Evolutionary conservation across 176 grass and related monocot species (phyloP).

Genomic region (Oryza coarctata): DNA sequence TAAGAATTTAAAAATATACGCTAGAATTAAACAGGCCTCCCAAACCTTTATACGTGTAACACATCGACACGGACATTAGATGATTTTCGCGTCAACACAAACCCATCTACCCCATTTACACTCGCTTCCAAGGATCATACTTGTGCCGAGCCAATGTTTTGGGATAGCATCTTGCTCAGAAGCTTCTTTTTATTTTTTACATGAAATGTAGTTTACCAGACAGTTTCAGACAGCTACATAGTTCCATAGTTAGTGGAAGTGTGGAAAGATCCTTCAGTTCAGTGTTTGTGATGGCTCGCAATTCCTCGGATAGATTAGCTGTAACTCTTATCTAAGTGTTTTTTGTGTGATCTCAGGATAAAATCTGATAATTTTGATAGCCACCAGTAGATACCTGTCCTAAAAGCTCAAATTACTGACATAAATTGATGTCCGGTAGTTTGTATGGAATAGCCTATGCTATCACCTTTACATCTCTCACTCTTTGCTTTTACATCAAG

Average conservation of each 20-base stretch:
- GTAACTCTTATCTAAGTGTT: not conserved
- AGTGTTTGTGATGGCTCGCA: not conserved
- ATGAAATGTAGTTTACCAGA: not conserved
- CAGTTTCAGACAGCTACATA: not conserved
- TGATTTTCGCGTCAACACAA: too few relatives aligned
- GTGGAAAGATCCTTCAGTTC: not conserved
- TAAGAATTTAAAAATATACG: too few relatives aligned
- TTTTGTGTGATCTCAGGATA: not conserved
- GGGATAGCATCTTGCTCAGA: not conserved
- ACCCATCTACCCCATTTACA: not conserved
- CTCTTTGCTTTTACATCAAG: not conserved
- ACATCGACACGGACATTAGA: too few relatives aligned
- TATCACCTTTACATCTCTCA: not conserved
- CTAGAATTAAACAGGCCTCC: too few relatives aligned
- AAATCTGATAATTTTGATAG: conserved; percentile 7
- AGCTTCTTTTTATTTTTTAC: not conserved
- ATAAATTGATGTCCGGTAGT: not conserved
- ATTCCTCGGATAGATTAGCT: not conserved
- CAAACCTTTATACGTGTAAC: too few relatives aligned
- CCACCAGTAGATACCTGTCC: not conserved
- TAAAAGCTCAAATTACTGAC: not conserved
- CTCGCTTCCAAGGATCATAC: not conserved
- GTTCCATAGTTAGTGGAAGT: not conserved
- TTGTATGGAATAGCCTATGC: not conserved
- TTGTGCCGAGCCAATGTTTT: not conserved